These are phyloP conservation scores for Solanum chilense DNA, from an alignment of 257 asterid genomes.

Conservation along the genomic window DNA sequence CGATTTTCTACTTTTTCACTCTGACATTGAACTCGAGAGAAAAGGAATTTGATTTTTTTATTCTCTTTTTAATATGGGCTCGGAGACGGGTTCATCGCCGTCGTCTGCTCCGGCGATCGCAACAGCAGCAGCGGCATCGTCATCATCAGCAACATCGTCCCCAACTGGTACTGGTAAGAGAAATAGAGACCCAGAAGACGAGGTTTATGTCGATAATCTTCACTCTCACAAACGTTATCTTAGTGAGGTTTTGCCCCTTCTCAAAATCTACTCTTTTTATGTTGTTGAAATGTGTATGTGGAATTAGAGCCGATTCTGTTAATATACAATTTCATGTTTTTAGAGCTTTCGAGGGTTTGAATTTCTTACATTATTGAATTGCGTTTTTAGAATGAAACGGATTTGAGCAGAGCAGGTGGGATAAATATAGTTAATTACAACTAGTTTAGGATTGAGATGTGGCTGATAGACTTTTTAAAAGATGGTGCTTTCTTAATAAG, in stretches of 20 bases:
- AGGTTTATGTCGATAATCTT: constrained; percentile 85
- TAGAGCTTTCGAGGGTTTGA: neutral
- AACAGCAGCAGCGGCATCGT: constrained; percentile 11
- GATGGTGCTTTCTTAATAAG: neutral
- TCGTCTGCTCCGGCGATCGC: constrained; percentile 19
- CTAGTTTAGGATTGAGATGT: neutral
- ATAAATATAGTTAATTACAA: neutral
- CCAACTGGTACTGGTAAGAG: constrained; percentile 41
- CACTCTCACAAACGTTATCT: constrained; percentile 93
- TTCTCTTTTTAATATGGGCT: constrained; percentile 13
- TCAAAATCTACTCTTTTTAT: neutral
- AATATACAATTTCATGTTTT: neutral
- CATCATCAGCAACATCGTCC: constrained; percentile 23
- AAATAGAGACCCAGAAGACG: constrained; percentile 85
- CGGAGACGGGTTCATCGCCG: constrained; percentile 26
- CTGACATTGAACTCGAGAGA: neutral
- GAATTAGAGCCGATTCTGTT: neutral
- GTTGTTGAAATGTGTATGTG: neutral
- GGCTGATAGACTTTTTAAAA: neutral
- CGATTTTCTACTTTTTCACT: neutral
- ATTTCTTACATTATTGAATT: neutral
- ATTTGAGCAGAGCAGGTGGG: neutral
- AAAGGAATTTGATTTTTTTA: neutral
- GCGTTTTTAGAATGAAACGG: neutral
- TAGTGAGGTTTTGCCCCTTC: constrained; percentile 55